Conservation (phyloP, 306 rosid genomes). For the Pterocarpus macrocarpus region DNA sequence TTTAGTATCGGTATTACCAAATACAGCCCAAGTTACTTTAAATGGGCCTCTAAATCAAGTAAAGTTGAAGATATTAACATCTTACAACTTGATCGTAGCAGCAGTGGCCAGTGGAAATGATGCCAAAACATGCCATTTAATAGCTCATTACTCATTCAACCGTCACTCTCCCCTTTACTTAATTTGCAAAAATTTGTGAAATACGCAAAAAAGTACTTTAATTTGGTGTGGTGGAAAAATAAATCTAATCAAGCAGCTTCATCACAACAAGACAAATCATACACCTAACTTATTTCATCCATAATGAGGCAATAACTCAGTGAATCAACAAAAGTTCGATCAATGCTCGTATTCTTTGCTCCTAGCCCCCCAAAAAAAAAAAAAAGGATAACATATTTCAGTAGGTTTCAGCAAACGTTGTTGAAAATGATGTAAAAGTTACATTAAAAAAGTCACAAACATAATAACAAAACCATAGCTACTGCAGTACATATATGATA, state of each 20-base stretch:
- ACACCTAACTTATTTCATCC: not conserved
- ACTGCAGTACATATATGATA: not conserved
- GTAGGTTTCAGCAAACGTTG: not conserved
- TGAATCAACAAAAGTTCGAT: not conserved
- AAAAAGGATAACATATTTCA: not conserved
- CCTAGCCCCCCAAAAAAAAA: not conserved
- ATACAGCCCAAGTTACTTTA: not conserved
- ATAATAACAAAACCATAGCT: not conserved
- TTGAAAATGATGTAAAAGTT: not conserved
- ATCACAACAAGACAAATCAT: not conserved
- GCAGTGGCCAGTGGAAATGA: not conserved
- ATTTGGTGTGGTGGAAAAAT: not conserved
- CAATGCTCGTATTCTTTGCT: not conserved
- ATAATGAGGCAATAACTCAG: not conserved
- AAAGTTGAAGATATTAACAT: not conserved
- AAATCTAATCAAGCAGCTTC: not conserved
- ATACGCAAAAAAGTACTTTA: not conserved
- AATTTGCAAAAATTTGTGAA: not conserved
- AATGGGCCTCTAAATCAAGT: not conserved
- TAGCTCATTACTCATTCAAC: not conserved
- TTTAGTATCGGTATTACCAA: no score
- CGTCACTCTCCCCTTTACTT: not conserved
- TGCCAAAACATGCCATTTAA: not conserved
- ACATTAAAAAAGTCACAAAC: slow-evolving; percentile 2
- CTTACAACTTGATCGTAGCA: not conserved